Percentiles rank a stretch among this genome's conserved stretches.
These are phyloP conservation scores for Vitis cinerea DNA, from an alignment of 164 flowering plant species.

Conservation along the genomic window DNA sequence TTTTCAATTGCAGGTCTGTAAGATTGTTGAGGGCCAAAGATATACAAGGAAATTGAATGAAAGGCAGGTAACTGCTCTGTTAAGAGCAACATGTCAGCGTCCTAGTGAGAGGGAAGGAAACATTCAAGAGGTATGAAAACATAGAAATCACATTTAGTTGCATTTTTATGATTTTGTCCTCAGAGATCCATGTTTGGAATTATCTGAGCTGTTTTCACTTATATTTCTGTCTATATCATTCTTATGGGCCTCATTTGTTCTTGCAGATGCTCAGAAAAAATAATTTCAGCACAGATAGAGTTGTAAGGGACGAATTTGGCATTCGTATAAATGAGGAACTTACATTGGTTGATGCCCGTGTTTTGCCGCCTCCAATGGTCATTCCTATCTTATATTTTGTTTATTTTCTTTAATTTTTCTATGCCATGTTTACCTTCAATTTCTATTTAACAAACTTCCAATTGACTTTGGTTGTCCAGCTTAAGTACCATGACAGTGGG, in stretches of 20 bases:
- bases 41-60: slow-evolving; percentile 64
- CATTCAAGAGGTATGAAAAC: slow-evolving; percentile 35
- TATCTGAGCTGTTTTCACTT: background rate
- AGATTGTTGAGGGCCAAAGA: slow-evolving; percentile 59
- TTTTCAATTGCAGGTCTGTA: slow-evolving; percentile 43
- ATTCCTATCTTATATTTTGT: background rate
- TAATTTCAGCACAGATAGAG: slow-evolving; percentile 19
- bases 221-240: background rate
- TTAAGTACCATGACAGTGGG: slow-evolving; percentile 67
- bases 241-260: background rate
- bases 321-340: slow-evolving; percentile 36
- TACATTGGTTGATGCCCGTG: slow-evolving; percentile 62
- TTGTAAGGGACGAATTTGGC: slow-evolving; percentile 62
- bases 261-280: slow-evolving; percentile 45
- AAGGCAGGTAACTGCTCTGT: slow-evolving; percentile 52
- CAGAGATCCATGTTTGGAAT: too few relatives aligned
- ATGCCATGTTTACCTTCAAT: background rate
- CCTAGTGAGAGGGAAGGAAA: slow-evolving; percentile 38
- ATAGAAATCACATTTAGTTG: background rate
- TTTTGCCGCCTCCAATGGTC: slow-evolving; percentile 76
- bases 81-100: slow-evolving; percentile 69
- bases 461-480: slow-evolving; percentile 34
- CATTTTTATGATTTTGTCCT: background rate
- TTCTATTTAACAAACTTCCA: background rate
- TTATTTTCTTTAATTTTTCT: background rate